Conservation (phyloP, 2,329 filamentous ascomycete genomes). For the Ophiocordyceps australis region DNA sequence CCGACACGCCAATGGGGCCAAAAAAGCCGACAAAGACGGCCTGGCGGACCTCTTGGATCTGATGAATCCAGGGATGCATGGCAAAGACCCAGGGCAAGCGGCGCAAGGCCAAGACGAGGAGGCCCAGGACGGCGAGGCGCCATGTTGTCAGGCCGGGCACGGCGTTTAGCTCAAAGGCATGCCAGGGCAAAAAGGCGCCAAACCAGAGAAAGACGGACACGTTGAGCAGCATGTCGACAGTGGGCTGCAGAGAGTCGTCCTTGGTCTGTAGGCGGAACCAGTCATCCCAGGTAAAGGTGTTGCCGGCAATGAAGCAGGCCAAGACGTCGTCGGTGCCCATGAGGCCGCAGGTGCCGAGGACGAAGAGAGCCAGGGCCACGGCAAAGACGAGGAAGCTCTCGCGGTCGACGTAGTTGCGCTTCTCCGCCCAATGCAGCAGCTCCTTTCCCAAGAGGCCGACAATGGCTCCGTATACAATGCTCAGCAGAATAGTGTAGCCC, state of each 20-base stretch:
- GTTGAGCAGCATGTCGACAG: slow-evolving; percentile 88
- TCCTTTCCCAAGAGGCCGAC: slow-evolving; percentile 73
- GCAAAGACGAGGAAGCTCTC: slow-evolving; percentile 82
- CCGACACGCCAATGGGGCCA: slow-evolving; percentile 78
- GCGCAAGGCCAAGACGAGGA: slow-evolving; percentile 60
- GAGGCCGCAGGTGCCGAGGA: slow-evolving; percentile 72
- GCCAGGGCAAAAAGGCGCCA: slow-evolving; percentile 72
- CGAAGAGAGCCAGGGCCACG: slow-evolving; percentile 70
- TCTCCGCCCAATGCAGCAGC: slow-evolving; percentile 68
- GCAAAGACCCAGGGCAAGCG: slow-evolving; percentile 60
- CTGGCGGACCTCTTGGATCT: slow-evolving; percentile 58
- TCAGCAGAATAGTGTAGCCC: slow-evolving; percentile 68
- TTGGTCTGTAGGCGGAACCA: slow-evolving; percentile 82
- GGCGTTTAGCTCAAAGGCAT: slow-evolving; percentile 42
- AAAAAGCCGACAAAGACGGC: slow-evolving; percentile 85
- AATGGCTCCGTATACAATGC: slow-evolving; percentile 55
- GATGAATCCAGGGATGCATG: slow-evolving; percentile 58
- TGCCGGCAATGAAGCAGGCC: slow-evolving; percentile 84
- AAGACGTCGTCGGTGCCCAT: slow-evolving; percentile 80
- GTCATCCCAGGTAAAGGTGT: slow-evolving; percentile 82
- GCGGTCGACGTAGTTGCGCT: slow-evolving; percentile 63
- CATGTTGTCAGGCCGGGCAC: slow-evolving; percentile 46
- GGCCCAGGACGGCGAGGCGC: slow-evolving; percentile 53
- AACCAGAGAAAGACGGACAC: slow-evolving; percentile 83
- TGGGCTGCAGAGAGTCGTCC: slow-evolving; percentile 86